Base-by-base conservation (phyloP, 2,329 filamentous ascomycete genomes). In the Pseudocercospora vitis region DNA sequence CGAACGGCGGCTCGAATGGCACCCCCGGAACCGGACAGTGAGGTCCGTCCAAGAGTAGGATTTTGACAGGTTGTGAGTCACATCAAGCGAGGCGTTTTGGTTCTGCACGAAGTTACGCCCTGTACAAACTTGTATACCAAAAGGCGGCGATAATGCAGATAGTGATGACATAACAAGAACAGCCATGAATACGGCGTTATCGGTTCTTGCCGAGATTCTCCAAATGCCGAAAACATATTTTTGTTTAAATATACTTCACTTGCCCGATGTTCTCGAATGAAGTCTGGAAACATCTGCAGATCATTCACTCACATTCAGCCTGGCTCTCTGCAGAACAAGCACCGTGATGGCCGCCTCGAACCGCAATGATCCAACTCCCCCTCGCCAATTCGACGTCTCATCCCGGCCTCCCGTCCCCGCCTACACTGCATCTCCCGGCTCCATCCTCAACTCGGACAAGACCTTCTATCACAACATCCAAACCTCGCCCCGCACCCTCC, bases 351-450 rank as follows among this genome's bases (percentile, higher is more conserved):
- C 39, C 33, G 19, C 46, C 26, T 29, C n/a, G n/a, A n/a, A n/a
- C n/a, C n/a, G n/a, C n/a, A n/a, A n/a, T 7, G 48, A 45, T 2
- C 46, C 26, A 9, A 37, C 26, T 8, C 42, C 21, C 40, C 47
- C 1, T 24, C 52, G 3, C 48, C 33, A 48, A 24, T 32, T 45
- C 44, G 48, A 50, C 33, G 23, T 31, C 35, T 54, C 56, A 5
- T 19, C 37, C 6, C 33, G 58, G 9, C 55, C 63, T 18, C 67
- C 68, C 4, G 59, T 64, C 33, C 68, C 69, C 7, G 68, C 68
- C 18, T 70, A 71, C 53, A 59, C 60, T 24, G 58, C 68, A 8
- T 62, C 60, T 5, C 59, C 64, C 11, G 60, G 60, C 44, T 66
- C 65, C 5, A 67, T 67, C 45, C 62, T 68, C 24, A 55, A 69